Evolutionary conservation across 768 basidiomycete genomes (phyloP).

Genomic region (Hypholoma sublateritium): DNA sequence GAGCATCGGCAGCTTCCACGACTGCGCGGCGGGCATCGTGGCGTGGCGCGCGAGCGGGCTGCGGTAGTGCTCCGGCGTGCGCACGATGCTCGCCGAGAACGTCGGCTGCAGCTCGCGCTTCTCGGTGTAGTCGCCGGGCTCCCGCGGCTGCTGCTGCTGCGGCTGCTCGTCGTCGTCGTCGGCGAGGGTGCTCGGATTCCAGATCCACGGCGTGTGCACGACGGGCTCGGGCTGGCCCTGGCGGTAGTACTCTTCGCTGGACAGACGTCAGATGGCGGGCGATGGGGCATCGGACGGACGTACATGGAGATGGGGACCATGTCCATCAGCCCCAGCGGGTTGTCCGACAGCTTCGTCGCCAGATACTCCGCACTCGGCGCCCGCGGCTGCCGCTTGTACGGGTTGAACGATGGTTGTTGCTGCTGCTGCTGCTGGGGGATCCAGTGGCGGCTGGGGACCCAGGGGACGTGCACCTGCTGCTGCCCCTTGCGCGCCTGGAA

Average conservation of each 20-base stretch:
- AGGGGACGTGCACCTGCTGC: conserved; percentile 26
- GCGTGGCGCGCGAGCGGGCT: conserved; percentile 3
- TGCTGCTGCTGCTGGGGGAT: conserved; percentile 22
- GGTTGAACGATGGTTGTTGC: conserved; percentile 41
- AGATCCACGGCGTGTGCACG: conserved; percentile 69
- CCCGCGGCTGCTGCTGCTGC: conserved; percentile 20
- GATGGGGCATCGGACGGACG: conserved; percentile 23
- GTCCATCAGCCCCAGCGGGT: conserved; percentile 62
- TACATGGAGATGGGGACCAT: conserved; percentile 58
- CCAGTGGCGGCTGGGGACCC: conserved; percentile 28
- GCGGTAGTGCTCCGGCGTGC: conserved; percentile 64
- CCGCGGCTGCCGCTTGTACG: conserved; percentile 63
- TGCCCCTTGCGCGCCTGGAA: conserved; percentile 17
- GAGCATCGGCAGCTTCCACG: conserved; percentile 10
- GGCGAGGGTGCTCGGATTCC: conserved; percentile 53
- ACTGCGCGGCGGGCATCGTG: background rate
- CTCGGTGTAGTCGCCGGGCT: conserved; percentile 44
- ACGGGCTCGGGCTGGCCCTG: conserved; percentile 27
- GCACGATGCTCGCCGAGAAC: conserved; percentile 67
- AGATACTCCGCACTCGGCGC: conserved; percentile 68
- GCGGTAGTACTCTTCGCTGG: conserved; percentile 34
- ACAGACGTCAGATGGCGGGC: conserved; percentile 3
- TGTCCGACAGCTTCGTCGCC: conserved; percentile 53
- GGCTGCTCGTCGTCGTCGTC: conserved; percentile 24
- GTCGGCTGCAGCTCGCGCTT: conserved; percentile 59